These are phyloP conservation scores for Myrmaecium sp. DNA, from an alignment of 2,329 filamentous ascomycete genomes.

Conservation along the genomic window DNA sequence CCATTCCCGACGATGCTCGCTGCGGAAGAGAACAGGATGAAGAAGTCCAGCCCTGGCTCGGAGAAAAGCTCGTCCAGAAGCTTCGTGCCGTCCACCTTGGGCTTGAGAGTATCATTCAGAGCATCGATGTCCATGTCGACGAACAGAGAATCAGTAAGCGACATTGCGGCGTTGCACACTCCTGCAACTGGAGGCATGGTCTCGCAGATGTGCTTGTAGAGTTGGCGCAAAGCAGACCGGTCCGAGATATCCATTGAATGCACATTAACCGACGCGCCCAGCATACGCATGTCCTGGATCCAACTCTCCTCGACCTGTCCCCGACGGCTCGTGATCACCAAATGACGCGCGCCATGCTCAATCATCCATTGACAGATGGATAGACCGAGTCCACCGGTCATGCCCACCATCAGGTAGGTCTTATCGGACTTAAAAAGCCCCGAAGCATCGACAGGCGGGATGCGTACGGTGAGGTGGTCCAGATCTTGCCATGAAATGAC, in stretches of 20 bases:
- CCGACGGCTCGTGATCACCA: constrained; percentile 22
- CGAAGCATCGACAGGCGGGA: background rate
- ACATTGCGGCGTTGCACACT: constrained; percentile 10
- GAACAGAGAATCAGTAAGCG: constrained; percentile 8
- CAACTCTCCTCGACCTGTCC: constrained; percentile 17
- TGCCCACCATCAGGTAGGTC: constrained; percentile 10
- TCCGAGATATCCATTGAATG: constrained; percentile 5
- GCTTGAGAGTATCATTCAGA: constrained; percentile 5
- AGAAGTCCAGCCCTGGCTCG: constrained; percentile 9
- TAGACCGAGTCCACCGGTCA: constrained; percentile 9
- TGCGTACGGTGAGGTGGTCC: background rate
- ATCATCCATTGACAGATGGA: constrained; percentile 11
- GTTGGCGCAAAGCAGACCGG: background rate
- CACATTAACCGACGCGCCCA: constrained; percentile 4
- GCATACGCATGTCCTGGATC: constrained; percentile 8
- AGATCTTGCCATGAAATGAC: too few species aligned
- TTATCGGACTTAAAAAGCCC: constrained; percentile 5
- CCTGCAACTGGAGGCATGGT: constrained; percentile 7
- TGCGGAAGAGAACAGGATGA: constrained; percentile 11
- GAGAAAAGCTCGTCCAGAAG: constrained; percentile 7
- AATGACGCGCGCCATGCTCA: constrained; percentile 8
- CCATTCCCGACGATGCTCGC: constrained; percentile 5
- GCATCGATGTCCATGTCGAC: constrained; percentile 4
- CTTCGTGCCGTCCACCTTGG: constrained; percentile 8
- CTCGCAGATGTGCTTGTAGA: constrained; percentile 2